Percentiles rank a stretch among this genome's conserved stretches.
These are phyloP conservation scores for Pachyrhizus erosus DNA, from an alignment of 306 rosid genomes.

Conservation along the genomic window DNA sequence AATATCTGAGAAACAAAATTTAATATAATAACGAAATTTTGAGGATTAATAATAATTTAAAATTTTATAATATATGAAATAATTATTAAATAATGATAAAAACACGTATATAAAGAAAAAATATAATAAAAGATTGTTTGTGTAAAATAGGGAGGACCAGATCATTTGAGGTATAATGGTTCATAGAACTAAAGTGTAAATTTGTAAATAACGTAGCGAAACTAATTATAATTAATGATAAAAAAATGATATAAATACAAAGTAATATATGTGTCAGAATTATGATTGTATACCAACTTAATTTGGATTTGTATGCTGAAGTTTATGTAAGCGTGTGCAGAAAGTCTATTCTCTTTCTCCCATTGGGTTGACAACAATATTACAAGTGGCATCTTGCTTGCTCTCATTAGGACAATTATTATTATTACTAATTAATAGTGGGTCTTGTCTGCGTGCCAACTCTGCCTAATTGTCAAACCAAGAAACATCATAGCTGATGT, in stretches of 20 bases:
- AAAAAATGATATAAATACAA: background rate
- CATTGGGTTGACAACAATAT: background rate
- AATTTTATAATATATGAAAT: no score
- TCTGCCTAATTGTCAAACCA: conserved; percentile 32
- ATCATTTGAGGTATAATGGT: background rate
- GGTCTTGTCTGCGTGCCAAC: conserved; percentile 18
- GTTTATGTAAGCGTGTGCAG: background rate
- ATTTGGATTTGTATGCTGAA: background rate
- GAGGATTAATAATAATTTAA: no score
- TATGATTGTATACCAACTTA: background rate
- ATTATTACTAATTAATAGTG: background rate
- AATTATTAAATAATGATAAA: background rate
- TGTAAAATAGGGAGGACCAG: background rate
- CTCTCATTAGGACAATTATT: background rate
- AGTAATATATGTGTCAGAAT: background rate
- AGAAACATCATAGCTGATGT: no score
- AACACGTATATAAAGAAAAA: background rate
- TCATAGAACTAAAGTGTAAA: background rate
- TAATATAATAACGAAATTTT: no score
- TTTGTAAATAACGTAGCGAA: background rate
- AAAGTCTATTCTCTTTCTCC: conserved; percentile 2
- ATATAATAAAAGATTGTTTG: background rate
- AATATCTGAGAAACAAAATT: no score
- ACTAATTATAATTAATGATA: background rate
- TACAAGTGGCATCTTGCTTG: conserved; percentile 15